Evolutionary conservation across 129 eudicot species (phyloP).

Genomic region (Pittosporum tobira): DNA sequence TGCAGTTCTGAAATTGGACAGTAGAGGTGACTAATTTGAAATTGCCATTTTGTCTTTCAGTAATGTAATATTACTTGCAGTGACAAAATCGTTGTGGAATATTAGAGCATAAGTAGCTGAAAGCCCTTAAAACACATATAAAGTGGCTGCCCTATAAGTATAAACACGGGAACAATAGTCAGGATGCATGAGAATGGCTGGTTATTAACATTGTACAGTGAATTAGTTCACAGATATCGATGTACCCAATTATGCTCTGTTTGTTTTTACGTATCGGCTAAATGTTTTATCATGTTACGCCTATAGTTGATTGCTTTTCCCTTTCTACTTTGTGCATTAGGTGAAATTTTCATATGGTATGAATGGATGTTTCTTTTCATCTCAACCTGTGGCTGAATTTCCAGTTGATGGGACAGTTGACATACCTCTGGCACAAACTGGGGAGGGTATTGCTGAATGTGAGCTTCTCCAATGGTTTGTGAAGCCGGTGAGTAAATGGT

Average conservation of each 20-base stretch:
- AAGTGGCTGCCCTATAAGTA: too few relatives aligned
- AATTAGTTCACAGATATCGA: background rate
- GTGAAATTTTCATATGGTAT: slow-evolving; percentile 21
- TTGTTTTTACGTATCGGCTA: background rate
- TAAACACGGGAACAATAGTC: too few relatives aligned
- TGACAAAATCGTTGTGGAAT: too few relatives aligned
- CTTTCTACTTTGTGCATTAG: slow-evolving; percentile 21
- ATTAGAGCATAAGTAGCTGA: too few relatives aligned
- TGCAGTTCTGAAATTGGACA: too few relatives aligned
- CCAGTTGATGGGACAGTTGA: slow-evolving; percentile 48
- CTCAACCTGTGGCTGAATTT: slow-evolving; percentile 36
- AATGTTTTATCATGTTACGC: background rate
- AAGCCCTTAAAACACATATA: too few relatives aligned
- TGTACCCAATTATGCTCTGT: background rate
- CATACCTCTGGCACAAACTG: slow-evolving; percentile 93
- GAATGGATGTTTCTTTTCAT: slow-evolving; percentile 45
- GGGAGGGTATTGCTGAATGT: slow-evolving; percentile 99
- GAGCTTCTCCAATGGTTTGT: slow-evolving; percentile 98
- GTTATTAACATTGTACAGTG: background rate
- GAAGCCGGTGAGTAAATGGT: slow-evolving; percentile 49
- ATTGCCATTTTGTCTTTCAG: too few relatives aligned
- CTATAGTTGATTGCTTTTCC: background rate
- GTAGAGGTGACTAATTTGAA: too few relatives aligned
- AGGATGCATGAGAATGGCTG: background rate
- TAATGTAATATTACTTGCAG: too few relatives aligned